Base-by-base conservation (phyloP, 352 stramenopile genomes). In the Globisporangium spiculum region DNA sequence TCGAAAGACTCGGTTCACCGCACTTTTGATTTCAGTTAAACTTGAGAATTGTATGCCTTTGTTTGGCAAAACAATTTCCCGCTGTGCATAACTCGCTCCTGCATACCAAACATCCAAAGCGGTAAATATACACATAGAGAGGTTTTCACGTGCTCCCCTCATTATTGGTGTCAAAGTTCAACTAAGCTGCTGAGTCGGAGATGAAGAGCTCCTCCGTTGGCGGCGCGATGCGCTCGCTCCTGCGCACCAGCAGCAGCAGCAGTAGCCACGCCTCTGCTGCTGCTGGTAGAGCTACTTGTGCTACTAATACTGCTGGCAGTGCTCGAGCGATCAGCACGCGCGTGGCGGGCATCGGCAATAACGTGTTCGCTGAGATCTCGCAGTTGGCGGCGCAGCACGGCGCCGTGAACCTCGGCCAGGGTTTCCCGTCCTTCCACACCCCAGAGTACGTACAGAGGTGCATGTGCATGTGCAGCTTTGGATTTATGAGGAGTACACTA, bases 351-450 rank as follows among this genome's bases (percentile, higher is more conserved):
- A 80, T 95, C 38, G 82, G 85, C 24, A 81, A 82, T 65, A 95
- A 93, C 58, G 89, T 97, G 50, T 97, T 95, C 60, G 87, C 87
- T 12, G 88, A 97, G 75, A 94, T 97, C 68, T 93, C 92, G 27
- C 89, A 83, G 44, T 78, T 98, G 10, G 90, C 93, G 1, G 73
- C 76, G 14, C 65, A 94, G 70, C 79, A 97, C 58, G 76, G 82
- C 14, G 84, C 92, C 6, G 90, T 98, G 53, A 99, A 99, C 75
- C 81, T 99, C 52, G 97, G 95, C 7, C 96, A 99, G 79, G 97
- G 97, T 60, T 99, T 99, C 83, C 97, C 97, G 24, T 94, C 97
- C 73, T 99, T 97, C 84, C 74, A 90, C 26, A 98, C 94, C 14
- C 96, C 88, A 4, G 75, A 79, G 77, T 89, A 65, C 12, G 77